Conservation (phyloP, 805 yeast genomes). For the Yamadazyma kitorensis region DNA sequence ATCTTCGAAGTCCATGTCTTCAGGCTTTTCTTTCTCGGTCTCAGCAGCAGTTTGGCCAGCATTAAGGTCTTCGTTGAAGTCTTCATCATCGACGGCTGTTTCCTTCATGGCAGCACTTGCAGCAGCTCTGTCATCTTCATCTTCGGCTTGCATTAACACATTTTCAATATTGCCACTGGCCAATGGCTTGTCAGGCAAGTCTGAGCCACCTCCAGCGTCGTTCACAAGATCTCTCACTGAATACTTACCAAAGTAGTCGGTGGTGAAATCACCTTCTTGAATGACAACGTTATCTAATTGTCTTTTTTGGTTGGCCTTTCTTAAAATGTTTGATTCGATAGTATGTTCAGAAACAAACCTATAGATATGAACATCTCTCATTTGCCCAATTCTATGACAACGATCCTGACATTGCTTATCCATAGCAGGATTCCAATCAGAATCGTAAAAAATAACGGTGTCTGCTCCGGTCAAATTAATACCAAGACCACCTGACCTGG, state of each 20-base stretch:
- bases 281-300: constrained; percentile 92
- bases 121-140: constrained; percentile 85
- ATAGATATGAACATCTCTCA: constrained; percentile 95
- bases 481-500: constrained; percentile 98
- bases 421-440: constrained; percentile 99
- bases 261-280: constrained; percentile 97
- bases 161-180: constrained; percentile 47
- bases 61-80: constrained; percentile 58
- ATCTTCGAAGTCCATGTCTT: constrained; percentile 50
- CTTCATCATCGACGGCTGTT: constrained; percentile 79
- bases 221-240: constrained; percentile 86
- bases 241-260: constrained; percentile 87
- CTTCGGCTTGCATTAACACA: constrained; percentile 89
- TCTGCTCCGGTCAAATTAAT: constrained; percentile 98
- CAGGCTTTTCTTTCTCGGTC: constrained; percentile 23
- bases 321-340: constrained; percentile 90
- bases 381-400: constrained; percentile 98
- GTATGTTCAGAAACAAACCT: constrained; percentile 95
- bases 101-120: constrained; percentile 88
- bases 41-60: constrained; percentile 23
- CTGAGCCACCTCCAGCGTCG: constrained; percentile 41
- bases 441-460: constrained; percentile 95
- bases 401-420: constrained; percentile 99
- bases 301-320: constrained; percentile 92
- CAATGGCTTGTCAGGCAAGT: constrained; percentile 41